Conservation (phyloP, 805 yeast species). For the Candida michaelii region DNA sequence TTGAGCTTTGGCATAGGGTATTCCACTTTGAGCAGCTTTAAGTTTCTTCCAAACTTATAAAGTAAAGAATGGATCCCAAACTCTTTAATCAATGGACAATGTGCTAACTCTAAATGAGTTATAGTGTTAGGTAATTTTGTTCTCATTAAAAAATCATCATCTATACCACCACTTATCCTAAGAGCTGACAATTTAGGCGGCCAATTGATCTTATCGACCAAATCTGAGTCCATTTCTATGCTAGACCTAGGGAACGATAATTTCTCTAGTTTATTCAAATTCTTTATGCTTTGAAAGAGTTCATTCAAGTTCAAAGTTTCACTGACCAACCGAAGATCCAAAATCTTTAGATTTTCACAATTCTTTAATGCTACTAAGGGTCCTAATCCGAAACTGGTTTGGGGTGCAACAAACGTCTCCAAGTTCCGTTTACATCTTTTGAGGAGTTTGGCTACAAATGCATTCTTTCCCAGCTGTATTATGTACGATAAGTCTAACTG, state of each 20-base stretch:
- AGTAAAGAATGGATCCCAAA: conserved; percentile 63
- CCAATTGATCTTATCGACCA: conserved; percentile 59
- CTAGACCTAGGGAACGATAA: conserved; percentile 89
- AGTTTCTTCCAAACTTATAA: conserved; percentile 61
- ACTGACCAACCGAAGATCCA: conserved; percentile 83
- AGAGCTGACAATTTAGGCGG: conserved; percentile 73
- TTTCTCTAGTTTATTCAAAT: conserved; percentile 62
- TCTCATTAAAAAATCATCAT: conserved; percentile 70
- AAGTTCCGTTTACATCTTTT: conserved; percentile 71
- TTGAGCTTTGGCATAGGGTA: conserved; percentile 87
- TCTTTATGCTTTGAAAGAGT: conserved; percentile 70
- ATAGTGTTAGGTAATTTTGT: conserved; percentile 75
- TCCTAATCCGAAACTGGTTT: conserved; percentile 89
- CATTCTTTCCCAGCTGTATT: conserved; percentile 89
- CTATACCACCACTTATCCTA: conserved; percentile 84
- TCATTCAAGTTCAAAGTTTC: conserved; percentile 86
- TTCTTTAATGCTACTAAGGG: conserved; percentile 79
- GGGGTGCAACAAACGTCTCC: conserved; percentile 82
- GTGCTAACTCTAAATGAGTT: conserved; percentile 72
- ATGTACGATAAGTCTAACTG: conserved; percentile 74
- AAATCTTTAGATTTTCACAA: conserved; percentile 60
- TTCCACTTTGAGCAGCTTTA: conserved; percentile 63
- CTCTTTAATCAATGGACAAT: conserved; percentile 78
- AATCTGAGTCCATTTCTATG: conserved; percentile 55
- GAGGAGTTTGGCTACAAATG: conserved; percentile 78